These are phyloP conservation scores for Aspergillus bertholletiae DNA, from an alignment of 495 filamentous ascomycete genomes.

Conservation along the genomic window DNA sequence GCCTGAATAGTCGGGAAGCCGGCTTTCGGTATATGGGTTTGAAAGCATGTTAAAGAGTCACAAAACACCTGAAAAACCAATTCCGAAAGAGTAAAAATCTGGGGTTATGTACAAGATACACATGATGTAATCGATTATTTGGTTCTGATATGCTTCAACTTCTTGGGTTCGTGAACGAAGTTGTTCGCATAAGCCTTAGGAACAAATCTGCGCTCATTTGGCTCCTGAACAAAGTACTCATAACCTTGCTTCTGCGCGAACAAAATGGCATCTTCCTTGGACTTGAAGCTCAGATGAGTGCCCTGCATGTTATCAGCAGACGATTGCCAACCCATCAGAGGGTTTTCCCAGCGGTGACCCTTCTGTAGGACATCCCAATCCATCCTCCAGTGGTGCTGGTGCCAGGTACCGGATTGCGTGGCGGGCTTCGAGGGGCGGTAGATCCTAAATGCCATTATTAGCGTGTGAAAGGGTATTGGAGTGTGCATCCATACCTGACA, in stretches of 20 bases:
- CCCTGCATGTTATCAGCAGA: constrained; percentile 92
- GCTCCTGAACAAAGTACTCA: constrained; percentile 98
- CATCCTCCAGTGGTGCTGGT: constrained; percentile 87
- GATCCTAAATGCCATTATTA: constrained; percentile 58
- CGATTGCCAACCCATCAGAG: constrained; percentile 97
- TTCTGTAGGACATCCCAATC: constrained; percentile 92
- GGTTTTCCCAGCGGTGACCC: constrained; percentile 96
- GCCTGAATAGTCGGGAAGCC: neutral
- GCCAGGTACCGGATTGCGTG: constrained; percentile 87
- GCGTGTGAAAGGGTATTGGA: constrained; percentile 10
- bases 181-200: constrained; percentile 97
- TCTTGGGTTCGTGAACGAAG: constrained; percentile 78
- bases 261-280: constrained; percentile 88
- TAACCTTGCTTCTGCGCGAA: constrained; percentile 99
- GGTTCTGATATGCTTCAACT: constrained; percentile 88
- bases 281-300: constrained; percentile 82
- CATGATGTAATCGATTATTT: constrained; percentile 59
- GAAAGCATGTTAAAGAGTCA: neutral
- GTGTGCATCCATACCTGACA: constrained; percentile 63
- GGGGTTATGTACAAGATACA: constrained; percentile 45
- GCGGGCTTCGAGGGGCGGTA: constrained; percentile 86
- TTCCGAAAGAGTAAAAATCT: constrained; percentile 13
- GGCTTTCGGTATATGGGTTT: neutral
- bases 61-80: neutral
- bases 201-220: constrained; percentile 77